Conservation (phyloP, 208 protist species). For the Acanthamoeba quina region DNA sequence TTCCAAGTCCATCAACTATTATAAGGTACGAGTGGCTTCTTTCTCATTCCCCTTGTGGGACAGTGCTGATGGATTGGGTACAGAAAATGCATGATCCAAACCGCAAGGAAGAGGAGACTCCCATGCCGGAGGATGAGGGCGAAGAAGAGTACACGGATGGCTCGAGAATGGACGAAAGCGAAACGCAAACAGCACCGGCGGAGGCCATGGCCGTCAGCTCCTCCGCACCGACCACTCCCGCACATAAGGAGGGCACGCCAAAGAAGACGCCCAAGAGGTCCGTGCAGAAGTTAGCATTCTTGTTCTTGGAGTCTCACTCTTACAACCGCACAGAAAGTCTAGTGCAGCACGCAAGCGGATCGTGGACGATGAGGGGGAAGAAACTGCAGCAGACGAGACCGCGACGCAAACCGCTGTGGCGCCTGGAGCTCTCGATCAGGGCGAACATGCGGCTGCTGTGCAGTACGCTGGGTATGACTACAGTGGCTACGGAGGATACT, state of each 20-base stretch:
- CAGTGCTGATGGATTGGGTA: background rate
- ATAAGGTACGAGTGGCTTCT: background rate
- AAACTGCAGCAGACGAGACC: background rate
- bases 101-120: slow-evolving; percentile 1
- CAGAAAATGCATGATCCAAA: slow-evolving; percentile 58
- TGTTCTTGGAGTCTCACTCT: background rate
- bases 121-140: background rate
- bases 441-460: background rate
- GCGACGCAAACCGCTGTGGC: background rate
- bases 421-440: too few species aligned
- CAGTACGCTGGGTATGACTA: background rate
- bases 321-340: background rate
- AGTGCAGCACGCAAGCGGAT: background rate
- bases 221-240: background rate
- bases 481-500: background rate
- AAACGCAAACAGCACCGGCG: background rate
- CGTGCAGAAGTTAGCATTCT: background rate
- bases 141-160: background rate
- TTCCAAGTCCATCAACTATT: background rate
- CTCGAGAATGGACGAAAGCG: background rate
- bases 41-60: background rate
- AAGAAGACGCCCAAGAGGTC: slow-evolving; percentile 6
- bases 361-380: background rate
- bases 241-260: background rate
- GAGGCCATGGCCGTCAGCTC: background rate